Percentiles rank a stretch among this genome's conserved stretches.
Evolutionary conservation across 2,329 filamentous ascomycete species (phyloP).

Genomic region (Fusarium compactum): DNA sequence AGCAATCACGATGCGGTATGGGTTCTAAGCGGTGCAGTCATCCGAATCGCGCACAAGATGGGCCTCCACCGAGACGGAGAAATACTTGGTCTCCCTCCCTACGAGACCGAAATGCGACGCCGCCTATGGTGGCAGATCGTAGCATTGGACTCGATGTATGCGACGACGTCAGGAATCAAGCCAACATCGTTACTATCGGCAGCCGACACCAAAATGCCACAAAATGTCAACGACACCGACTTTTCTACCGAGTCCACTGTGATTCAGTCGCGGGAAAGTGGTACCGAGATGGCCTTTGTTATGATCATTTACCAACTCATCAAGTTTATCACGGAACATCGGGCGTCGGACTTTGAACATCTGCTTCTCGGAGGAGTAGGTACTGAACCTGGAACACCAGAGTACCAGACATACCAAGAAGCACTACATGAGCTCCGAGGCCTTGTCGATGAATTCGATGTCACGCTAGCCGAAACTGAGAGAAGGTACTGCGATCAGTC

Average conservation of each 20-base stretch:
- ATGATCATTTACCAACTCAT: background rate
- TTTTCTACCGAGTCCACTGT: background rate
- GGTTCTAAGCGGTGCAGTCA: constrained; percentile 9
- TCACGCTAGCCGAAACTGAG: background rate
- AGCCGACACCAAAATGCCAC: constrained; percentile 5
- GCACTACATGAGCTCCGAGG: background rate
- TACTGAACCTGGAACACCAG: constrained; percentile 7
- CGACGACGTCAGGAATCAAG: constrained; percentile 13
- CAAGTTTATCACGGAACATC: constrained; percentile 3
- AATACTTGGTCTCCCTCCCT: background rate
- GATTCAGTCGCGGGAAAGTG: background rate
- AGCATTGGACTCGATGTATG: constrained; percentile 18
- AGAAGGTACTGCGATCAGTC: constrained; percentile 5
- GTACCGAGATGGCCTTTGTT: constrained; percentile 17
- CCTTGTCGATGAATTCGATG: constrained; percentile 1
- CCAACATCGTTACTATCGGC: background rate
- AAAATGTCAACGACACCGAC: constrained; percentile 2
- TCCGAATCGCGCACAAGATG: constrained; percentile 18
- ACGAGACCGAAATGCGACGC: constrained; percentile 18
- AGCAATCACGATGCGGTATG: constrained; percentile 18
- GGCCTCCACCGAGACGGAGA: constrained; percentile 19
- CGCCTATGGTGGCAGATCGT: constrained; percentile 23
- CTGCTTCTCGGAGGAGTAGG: constrained; percentile 3
- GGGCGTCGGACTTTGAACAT: background rate
- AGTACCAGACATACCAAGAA: background rate